Conservation (phyloP, 192 early-diverging fungal genomes). For the Diversispora eburnea region DNA sequence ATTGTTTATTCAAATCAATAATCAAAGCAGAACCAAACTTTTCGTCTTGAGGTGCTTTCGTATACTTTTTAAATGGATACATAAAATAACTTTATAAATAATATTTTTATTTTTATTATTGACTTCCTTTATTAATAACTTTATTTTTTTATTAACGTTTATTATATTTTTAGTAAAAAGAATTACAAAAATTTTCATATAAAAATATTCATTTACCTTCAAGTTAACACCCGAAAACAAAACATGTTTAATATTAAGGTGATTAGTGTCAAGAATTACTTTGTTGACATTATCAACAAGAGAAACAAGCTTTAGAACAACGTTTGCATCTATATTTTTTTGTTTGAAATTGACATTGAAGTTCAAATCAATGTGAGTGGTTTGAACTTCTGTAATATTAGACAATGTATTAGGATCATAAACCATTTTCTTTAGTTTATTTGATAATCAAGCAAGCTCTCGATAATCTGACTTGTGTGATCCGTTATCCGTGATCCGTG, state of each 20-base stretch:
- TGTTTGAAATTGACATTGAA: slow-evolving; percentile 73
- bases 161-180: background rate
- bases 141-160: no score
- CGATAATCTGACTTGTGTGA: no score
- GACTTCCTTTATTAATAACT: no score
- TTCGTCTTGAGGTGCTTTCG: slow-evolving; percentile 51
- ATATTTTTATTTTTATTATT: no score
- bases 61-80: slow-evolving; percentile 35
- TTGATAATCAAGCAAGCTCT: no score
- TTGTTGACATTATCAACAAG: slow-evolving; percentile 50
- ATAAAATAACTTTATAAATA: no score
- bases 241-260: slow-evolving; percentile 51
- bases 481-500: no score
- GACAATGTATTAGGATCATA: slow-evolving; percentile 83
- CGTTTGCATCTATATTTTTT: slow-evolving; percentile 65
- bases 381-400: slow-evolving; percentile 70
- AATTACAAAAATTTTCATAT: background rate
- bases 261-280: slow-evolving; percentile 71
- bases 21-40: slow-evolving; percentile 72
- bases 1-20: slow-evolving; percentile 50
- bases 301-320: slow-evolving; percentile 56
- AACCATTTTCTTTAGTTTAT: slow-evolving; percentile 32
- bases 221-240: slow-evolving; percentile 20
- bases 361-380: slow-evolving; percentile 73
- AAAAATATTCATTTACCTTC: slow-evolving; percentile 24